Evolutionary conservation across 352 stramenopile species (phyloP).

Genomic region (Phytopythium sindhum): DNA sequence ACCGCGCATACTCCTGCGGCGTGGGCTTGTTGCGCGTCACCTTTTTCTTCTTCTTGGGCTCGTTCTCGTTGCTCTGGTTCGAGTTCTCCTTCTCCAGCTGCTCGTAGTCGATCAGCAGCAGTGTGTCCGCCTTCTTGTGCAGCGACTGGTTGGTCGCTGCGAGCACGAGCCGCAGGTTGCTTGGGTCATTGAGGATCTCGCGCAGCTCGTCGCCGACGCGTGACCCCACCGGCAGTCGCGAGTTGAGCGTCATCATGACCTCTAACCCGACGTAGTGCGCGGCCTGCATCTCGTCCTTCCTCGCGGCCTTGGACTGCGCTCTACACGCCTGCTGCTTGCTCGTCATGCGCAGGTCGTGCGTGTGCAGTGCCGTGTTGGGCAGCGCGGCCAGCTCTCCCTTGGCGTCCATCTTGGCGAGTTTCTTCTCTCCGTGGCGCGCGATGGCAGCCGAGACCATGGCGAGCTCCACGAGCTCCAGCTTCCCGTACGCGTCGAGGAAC

Average conservation of each 20-base stretch:
- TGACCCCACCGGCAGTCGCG: conserved; percentile 27
- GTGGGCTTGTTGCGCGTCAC: conserved; percentile 13
- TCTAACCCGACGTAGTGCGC: conserved; percentile 46
- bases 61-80: conserved; percentile 4
- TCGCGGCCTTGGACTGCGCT: conserved; percentile 26
- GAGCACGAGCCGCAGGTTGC: conserved; percentile 39
- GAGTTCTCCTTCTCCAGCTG: background rate
- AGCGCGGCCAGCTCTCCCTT: conserved; percentile 28
- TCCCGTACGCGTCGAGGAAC: conserved; percentile 17
- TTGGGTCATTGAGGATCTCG: conserved; percentile 38
- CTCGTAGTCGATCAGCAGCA: conserved; percentile 27
- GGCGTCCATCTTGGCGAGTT: conserved; percentile 24
- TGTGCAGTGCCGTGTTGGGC: conserved; percentile 34
- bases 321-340: conserved; percentile 39
- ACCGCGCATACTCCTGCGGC: conserved; percentile 25
- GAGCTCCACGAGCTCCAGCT: conserved; percentile 37
- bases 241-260: conserved; percentile 44
- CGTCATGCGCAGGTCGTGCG: conserved; percentile 30
- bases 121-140: conserved; percentile 41
- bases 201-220: conserved; percentile 40
- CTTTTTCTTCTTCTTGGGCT: conserved; percentile 3
- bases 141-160: conserved; percentile 34
- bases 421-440: conserved; percentile 25
- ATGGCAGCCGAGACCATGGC: conserved; percentile 37
- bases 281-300: conserved; percentile 36